phyloP scores from a whole-genome alignment of 169 alveolate genomes.

The Cryptosporidium bovis region DNA sequence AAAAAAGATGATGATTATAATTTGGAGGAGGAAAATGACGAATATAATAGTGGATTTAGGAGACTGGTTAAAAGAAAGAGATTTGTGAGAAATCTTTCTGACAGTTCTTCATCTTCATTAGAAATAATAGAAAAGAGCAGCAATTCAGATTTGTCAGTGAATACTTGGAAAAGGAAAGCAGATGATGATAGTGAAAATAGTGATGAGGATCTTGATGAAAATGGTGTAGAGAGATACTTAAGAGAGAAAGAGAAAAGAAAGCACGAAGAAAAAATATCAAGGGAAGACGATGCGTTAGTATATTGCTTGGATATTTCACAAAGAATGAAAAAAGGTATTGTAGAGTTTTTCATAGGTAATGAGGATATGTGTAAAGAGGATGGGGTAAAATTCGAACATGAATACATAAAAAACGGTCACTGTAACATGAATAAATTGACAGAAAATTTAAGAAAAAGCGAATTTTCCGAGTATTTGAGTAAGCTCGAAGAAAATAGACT shows the following conservation, averaged over 20 bases:
- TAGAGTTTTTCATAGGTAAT: conserved; percentile 53
- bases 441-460: conserved; percentile 20
- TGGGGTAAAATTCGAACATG: neutral
- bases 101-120: conserved; percentile 15
- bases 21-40: conserved; percentile 47
- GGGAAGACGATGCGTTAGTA: conserved; percentile 45
- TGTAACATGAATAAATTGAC: conserved; percentile 30
- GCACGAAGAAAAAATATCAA: neutral
- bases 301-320: conserved; percentile 34
- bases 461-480: conserved; percentile 12
- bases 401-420: conserved; percentile 47
- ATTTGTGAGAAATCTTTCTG: conserved; percentile 29
- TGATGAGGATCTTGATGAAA: neutral
- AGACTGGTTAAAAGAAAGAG: conserved; percentile 48
- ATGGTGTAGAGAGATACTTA: neutral
- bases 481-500: conserved; percentile 64
- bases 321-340: conserved; percentile 62
- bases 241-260: conserved; percentile 27
- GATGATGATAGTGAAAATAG: neutral
- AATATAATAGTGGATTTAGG: conserved; percentile 21
- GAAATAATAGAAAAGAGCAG: neutral
- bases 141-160: neutral
- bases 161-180: neutral
- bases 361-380: neutral
- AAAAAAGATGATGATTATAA: too few relatives aligned